These are phyloP conservation scores for Agrocybe praecox DNA, from an alignment of 768 basidiomycete genomes.

Conservation along the genomic window DNA sequence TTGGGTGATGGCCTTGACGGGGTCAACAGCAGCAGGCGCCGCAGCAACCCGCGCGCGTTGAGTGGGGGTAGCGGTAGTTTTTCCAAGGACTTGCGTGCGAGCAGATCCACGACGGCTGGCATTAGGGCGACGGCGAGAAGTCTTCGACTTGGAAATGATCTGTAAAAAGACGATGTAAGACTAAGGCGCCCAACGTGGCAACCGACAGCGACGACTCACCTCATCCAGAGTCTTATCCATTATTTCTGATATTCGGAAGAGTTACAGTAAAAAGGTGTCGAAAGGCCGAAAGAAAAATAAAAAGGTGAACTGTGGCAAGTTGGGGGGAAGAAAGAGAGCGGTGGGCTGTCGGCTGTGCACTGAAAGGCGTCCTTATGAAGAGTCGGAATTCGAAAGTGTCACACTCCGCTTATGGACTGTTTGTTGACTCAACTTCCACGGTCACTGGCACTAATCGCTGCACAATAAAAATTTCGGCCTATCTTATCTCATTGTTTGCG, in stretches of 20 bases:
- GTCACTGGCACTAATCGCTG: conserved; percentile 3
- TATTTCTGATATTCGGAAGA: conserved; percentile 14
- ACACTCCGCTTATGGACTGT: conserved; percentile 22
- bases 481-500: conserved; percentile 2
- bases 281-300: conserved; percentile 11
- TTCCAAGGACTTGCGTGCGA: conserved; percentile 66
- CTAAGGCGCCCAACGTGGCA: conserved; percentile 23
- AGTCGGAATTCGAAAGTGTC: conserved; percentile 43
- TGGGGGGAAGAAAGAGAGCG: conserved; percentile 35
- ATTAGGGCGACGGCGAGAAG: conserved; percentile 37
- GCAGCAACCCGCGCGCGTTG: conserved; percentile 54
- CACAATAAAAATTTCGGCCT: conserved; percentile 1
- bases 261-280: conserved; percentile 5
- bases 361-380: conserved; percentile 21
- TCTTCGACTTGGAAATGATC: conserved; percentile 72
- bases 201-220: conserved; percentile 41
- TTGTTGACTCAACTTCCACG: conserved; percentile 14
- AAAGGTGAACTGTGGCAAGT: conserved; percentile 26
- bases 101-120: conserved; percentile 35
- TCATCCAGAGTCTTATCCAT: conserved; percentile 90
- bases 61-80: conserved; percentile 43
- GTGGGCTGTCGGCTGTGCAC: conserved; percentile 23
- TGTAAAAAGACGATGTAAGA: conserved; percentile 30
- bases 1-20: conserved; percentile 41
- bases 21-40: conserved; percentile 36